phyloP scores from a whole-genome alignment of 1,284 basidiomycete genomes.

The Malassezia furfur region DNA sequence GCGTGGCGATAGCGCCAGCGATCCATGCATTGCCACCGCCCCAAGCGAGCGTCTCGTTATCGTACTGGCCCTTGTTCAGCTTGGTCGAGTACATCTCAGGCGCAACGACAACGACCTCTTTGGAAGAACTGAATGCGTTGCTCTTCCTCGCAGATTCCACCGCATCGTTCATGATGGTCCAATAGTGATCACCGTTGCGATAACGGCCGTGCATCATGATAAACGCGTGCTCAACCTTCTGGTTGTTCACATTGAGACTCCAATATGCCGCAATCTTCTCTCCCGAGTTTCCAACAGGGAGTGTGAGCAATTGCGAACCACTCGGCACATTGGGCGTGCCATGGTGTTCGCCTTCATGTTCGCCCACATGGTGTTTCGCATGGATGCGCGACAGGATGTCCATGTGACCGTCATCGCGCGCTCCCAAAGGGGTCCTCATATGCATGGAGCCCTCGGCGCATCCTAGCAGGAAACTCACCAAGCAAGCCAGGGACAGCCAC shows the following conservation, averaged over 20 bases:
- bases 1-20: slow-evolving; percentile 34
- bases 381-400: slow-evolving; percentile 7
- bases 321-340: slow-evolving; percentile 20
- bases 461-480: no score
- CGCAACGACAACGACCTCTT: slow-evolving; percentile 32
- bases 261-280: slow-evolving; percentile 30
- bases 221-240: slow-evolving; percentile 28
- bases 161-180: slow-evolving; percentile 32
- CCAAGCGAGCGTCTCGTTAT: slow-evolving; percentile 32
- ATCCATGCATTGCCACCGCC: slow-evolving; percentile 42
- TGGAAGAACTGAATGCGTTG: slow-evolving; percentile 17
- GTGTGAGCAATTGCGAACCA: slow-evolving; percentile 22
- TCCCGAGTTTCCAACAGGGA: slow-evolving; percentile 21
- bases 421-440: no score
- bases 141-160: slow-evolving; percentile 24
- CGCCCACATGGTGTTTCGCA: neutral
- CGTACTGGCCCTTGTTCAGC: slow-evolving; percentile 36
- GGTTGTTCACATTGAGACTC: slow-evolving; percentile 19
- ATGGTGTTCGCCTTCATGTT: slow-evolving; percentile 20
- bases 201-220: slow-evolving; percentile 44
- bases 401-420: neutral
- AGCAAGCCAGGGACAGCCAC: no score
- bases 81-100: slow-evolving; percentile 35
- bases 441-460: no score
- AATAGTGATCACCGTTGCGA: slow-evolving; percentile 33